Evolutionary conservation across 116 monocot species (phyloP).

Genomic region (Phalaenopsis hybrid): DNA sequence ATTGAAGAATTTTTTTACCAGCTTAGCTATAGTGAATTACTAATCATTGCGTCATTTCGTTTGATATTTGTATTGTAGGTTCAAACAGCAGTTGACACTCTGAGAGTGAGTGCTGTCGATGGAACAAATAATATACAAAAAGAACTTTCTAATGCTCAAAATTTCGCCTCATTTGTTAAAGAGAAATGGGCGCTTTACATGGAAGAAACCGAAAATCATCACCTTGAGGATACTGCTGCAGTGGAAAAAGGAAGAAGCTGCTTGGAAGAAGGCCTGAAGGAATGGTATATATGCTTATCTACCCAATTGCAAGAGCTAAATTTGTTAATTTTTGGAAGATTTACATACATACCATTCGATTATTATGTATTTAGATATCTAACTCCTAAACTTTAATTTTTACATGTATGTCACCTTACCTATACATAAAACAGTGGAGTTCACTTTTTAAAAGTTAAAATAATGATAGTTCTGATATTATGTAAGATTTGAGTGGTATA

Average conservation of each 20-base stretch:
- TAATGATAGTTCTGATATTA: too few relatives aligned
- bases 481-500: too few relatives aligned
- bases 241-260: constrained; percentile 17
- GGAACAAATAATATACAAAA: constrained; percentile 18
- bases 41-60: neutral
- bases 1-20: neutral
- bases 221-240: constrained; percentile 14
- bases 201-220: constrained; percentile 32
- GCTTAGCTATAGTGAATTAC: neutral
- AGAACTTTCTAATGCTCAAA: constrained; percentile 15
- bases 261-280: constrained; percentile 26
- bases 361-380: too few relatives aligned
- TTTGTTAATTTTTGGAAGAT: neutral
- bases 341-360: too few relatives aligned
- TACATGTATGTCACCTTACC: too few relatives aligned
- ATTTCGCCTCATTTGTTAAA: constrained; percentile 22
- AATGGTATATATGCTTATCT: constrained; percentile 30
- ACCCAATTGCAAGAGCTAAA: neutral
- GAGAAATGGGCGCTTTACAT: constrained; percentile 29
- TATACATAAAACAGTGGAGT: too few relatives aligned
- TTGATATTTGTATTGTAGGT: constrained; percentile 14
- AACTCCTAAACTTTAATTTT: too few relatives aligned
- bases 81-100: constrained; percentile 20
- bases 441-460: too few relatives aligned
- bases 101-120: constrained; percentile 19